Base-by-base conservation (phyloP, 805 yeast species). In the Scheffersomyces spartinae region DNA sequence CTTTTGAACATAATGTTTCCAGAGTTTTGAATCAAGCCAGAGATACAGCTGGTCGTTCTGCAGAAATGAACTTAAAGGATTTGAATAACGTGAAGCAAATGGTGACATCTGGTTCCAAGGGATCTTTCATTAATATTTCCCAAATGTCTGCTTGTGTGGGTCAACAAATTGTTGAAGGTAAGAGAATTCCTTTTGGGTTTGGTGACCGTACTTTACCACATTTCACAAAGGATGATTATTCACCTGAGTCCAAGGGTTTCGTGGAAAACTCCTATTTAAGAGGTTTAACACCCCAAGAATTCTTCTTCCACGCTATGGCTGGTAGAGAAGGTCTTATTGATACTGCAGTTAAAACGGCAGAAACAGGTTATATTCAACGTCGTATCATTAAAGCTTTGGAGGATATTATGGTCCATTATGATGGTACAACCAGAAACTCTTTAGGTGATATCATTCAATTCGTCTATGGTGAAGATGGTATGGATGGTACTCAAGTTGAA, bases 61-160 rank as follows among this genome's bases (percentile, higher is more conserved):
- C 99, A 4, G 98, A 93, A 64, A 79, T 85, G 56, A 83, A 86
- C 46, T 73, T 91, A 64, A 88, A 86, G 51, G 95, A 86, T 45
- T 66, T 79, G 39, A 91, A 91, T 51, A 88, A 88, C 46, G 99
- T 91, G 39, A 91, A 91, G 52, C 99, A 91, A 66, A 91, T 91
- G 99, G 98, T 91, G 26, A 79, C 88, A 38, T 91, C 98, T 9
- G 99, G 99, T 46, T 91, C 99, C 17, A 91, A 91, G 60, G 99
- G 99, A 67, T 91, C 98, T 9, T 91, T 88, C 55, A 91, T 91
- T 55, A 91, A 91, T 54, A 91, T 91, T 52, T 94, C 99, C 13
- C 97, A 86, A 62, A 91, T 91, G 98, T 85, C 96, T 20, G 98
- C 98, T 7, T 91, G 98, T 79, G 98, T 91, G 15, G 98, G 98